Base-by-base conservation (phyloP, 176 grass and related monocot genomes). In the Oropetium thomaeum region DNA sequence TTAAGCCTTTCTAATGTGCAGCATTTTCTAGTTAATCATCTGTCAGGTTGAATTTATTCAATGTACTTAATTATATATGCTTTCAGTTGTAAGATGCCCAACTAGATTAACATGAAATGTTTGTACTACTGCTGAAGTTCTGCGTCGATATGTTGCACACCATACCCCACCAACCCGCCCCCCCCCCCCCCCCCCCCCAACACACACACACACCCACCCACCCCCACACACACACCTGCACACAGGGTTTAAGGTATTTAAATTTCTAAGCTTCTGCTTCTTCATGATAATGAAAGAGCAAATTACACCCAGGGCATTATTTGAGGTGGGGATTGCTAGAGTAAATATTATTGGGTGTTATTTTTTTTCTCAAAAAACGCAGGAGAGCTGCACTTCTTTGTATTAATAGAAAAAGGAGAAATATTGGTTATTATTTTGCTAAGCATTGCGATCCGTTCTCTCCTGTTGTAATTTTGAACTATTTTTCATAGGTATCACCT, bases 61-160 rank as follows among this genome's bases (percentile, higher is more conserved):
- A 54, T 58, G 57, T 61, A 47, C 68, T 39, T 80, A 47, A 75
- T 39, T 80, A 9, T 40, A 76, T 45, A 44, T 23, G 28, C 41
- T 62, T 80, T 69, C n/a, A 69, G 40, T 62, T 80, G 11, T 52
- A 9, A 22, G 49, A 52, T 52, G 20, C 20, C 49, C 22, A 52
- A 22, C 20, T 52, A 52, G 7, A 52, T 52, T 52, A 52, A 22
- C 49, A 52, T 52, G 49, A 52, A 52, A 52, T 22, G 7, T 52
- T 22, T 52, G 49, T 52, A 52, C 10, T 52, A 22, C 6, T 29
- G 22, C 69, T 80, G 41, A 15, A 75, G 37, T 67, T 59, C 29
- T 66, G 58, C n/a, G 71, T 19, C 62, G n/a, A 58, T 38, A 44
- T 20, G 20, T 69, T 35, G n/a, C n/a, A n/a, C n/a, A n/a, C n/a